Evolutionary conservation across 805 yeast genomes (phyloP).

Genomic region (Yarrowia sp.): DNA sequence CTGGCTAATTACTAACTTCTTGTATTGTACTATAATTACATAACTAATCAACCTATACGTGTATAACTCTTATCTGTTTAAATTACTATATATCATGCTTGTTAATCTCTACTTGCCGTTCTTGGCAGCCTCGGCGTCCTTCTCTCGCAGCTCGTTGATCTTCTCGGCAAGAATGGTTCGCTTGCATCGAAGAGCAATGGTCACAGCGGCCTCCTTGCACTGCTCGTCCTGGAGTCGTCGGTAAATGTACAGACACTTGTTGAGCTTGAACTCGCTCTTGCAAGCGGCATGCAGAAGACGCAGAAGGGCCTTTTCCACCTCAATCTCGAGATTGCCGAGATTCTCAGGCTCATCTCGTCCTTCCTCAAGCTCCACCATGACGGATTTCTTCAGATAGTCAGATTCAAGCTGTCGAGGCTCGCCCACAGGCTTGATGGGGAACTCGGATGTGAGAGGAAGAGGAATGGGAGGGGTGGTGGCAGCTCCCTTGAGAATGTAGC

Average conservation of each 20-base stretch:
- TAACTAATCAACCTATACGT: not conserved
- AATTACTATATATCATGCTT: not conserved
- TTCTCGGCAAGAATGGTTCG: constrained; percentile 60
- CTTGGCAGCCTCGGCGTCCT: not conserved
- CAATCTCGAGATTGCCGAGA: constrained; percentile 51
- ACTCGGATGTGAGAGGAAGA: constrained; percentile 79
- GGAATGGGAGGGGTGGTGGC: constrained; percentile 79
- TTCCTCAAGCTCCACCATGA: constrained; percentile 43
- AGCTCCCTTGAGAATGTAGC: constrained; percentile 75
- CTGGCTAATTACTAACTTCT: not conserved
- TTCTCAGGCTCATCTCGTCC: constrained; percentile 54
- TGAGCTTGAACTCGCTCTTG: constrained; percentile 60
- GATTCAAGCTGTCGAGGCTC: constrained; percentile 45
- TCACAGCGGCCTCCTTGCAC: constrained; percentile 82
- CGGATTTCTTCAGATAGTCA: constrained; percentile 45
- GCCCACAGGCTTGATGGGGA: constrained; percentile 74
- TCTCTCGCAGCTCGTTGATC: constrained; percentile 62
- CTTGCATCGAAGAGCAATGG: constrained; percentile 79
- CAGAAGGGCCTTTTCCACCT: constrained; percentile 78
- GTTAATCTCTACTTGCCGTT: not conserved
- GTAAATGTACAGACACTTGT: constrained; percentile 74
- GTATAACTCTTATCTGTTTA: too few relatives aligned
- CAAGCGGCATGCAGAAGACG: constrained; percentile 79
- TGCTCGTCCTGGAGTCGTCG: constrained; percentile 74
- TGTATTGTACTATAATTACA: not conserved